Conservation (phyloP, 2,329 filamentous ascomycete species). For the Stagonosporopsis vannaccii region DNA sequence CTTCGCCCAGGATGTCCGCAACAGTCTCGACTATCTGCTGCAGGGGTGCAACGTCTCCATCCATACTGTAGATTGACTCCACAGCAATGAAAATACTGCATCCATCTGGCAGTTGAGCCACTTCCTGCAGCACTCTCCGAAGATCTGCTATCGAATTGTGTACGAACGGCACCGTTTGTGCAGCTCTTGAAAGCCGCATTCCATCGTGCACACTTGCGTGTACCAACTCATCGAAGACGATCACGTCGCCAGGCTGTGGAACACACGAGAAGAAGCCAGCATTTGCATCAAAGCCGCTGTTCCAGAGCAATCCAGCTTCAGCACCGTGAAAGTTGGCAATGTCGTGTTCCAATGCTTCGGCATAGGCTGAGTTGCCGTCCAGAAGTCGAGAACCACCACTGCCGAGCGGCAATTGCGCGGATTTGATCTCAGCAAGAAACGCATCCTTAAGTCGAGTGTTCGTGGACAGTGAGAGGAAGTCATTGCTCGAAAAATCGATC, state of each 20-base stretch:
- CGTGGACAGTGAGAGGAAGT: slow-evolving; percentile 67
- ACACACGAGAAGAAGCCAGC: slow-evolving; percentile 56
- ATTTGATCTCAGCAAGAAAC: slow-evolving; percentile 57
- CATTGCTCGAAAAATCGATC: slow-evolving; percentile 70
- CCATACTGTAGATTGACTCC: slow-evolving; percentile 74
- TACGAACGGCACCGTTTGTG: slow-evolving; percentile 57
- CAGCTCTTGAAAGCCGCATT: slow-evolving; percentile 70
- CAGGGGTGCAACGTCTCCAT: slow-evolving; percentile 75
- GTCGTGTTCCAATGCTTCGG: slow-evolving; percentile 64
- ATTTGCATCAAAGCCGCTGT: slow-evolving; percentile 63
- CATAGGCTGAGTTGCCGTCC: slow-evolving; percentile 69
- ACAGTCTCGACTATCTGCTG: slow-evolving; percentile 65
- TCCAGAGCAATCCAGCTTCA: slow-evolving; percentile 65
- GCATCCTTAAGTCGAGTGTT: slow-evolving; percentile 56
- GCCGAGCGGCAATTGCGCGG: slow-evolving; percentile 55
- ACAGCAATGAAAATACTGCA: slow-evolving; percentile 45
- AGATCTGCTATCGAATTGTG: slow-evolving; percentile 62
- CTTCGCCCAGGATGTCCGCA: slow-evolving; percentile 61
- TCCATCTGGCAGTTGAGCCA: slow-evolving; percentile 28
- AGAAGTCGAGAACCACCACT: slow-evolving; percentile 68
- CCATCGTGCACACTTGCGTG: slow-evolving; percentile 81
- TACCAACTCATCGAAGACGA: slow-evolving; percentile 75
- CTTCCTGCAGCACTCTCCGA: slow-evolving; percentile 50
- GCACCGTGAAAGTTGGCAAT: slow-evolving; percentile 69
- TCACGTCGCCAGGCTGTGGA: slow-evolving; percentile 56